Percentiles rank a stretch among this genome's conserved stretches.
phyloP scores from a whole-genome alignment of 257 asterid genomes.

The Solanum okadae region DNA sequence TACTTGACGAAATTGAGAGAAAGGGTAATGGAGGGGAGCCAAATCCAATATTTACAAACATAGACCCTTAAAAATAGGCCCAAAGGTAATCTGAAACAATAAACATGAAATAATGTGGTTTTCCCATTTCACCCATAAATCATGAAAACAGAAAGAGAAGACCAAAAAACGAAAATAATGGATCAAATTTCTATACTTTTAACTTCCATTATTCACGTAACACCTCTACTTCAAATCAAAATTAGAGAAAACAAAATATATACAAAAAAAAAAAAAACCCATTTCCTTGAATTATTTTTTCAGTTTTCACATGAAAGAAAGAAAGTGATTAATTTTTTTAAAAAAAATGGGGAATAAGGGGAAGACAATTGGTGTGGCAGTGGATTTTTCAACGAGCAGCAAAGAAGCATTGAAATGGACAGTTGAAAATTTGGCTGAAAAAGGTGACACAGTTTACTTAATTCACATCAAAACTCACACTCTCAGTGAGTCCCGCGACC shows the following conservation, averaged over 20 bases:
- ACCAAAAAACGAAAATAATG: neutral
- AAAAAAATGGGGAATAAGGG: conserved; percentile 40
- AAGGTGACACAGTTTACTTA: conserved; percentile 55
- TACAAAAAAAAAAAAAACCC: neutral
- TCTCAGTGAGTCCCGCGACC: conserved; percentile 31
- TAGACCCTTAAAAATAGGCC: too few species aligned
- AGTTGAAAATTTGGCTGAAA: conserved; percentile 63
- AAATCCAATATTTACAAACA: too few species aligned
- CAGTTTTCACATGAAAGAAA: neutral
- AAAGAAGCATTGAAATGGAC: conserved; percentile 72
- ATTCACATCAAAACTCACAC: conserved; percentile 44
- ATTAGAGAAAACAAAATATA: neutral
- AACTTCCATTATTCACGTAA: neutral
- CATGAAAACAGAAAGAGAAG: neutral
- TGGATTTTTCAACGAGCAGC: conserved; percentile 90
- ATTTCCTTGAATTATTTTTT: neutral
- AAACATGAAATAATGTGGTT: too few species aligned
- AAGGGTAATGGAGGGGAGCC: too few species aligned
- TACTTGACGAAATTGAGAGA: too few species aligned
- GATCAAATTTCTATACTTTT: neutral
- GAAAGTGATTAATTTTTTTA: neutral
- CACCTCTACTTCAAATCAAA: neutral
- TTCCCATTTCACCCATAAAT: neutral
- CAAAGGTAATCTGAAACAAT: too few species aligned
- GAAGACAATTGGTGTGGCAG: conserved; percentile 70